Percentiles rank a stretch among this genome's conserved stretches.
Conservation (phyloP, 2,329 filamentous ascomycete species). For the Penicillium sp. region DNA sequence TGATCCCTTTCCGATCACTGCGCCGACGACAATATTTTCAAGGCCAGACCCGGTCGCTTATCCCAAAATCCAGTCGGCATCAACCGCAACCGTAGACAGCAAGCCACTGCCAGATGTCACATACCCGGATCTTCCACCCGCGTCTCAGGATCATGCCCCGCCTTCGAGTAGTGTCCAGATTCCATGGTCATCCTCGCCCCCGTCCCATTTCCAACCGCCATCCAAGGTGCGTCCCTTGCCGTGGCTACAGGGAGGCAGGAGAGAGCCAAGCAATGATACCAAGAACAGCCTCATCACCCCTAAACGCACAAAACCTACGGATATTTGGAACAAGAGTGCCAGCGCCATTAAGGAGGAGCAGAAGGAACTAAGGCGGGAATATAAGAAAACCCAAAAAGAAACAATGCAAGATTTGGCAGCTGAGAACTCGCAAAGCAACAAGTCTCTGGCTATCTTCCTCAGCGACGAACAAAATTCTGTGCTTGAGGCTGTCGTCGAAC, state of each 20-base stretch:
- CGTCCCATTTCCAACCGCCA: constrained; percentile 43
- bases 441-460: constrained; percentile 63
- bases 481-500: constrained; percentile 75
- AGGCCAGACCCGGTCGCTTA: constrained; percentile 19
- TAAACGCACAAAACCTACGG: constrained; percentile 42
- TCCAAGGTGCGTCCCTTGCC: constrained; percentile 68
- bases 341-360: constrained; percentile 77
- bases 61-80: constrained; percentile 17
- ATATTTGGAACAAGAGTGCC: constrained; percentile 71
- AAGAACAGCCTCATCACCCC: constrained; percentile 44
- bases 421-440: constrained; percentile 22
- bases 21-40: constrained; percentile 10
- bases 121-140: constrained; percentile 38
- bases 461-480: constrained; percentile 87
- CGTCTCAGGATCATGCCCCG: constrained; percentile 28
- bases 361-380: constrained; percentile 67
- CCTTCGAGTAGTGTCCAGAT: constrained; percentile 58
- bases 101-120: constrained; percentile 26
- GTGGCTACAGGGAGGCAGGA: constrained; percentile 43
- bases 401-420: constrained; percentile 42
- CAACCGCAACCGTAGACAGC: constrained; percentile 15
- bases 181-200: constrained; percentile 68
- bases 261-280: constrained; percentile 23
- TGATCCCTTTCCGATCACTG: constrained; percentile 31
- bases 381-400: constrained; percentile 51